These are phyloP conservation scores for Tetrahymena malaccensis DNA, from an alignment of 73 alveolate genomes.

Conservation along the genomic window DNA sequence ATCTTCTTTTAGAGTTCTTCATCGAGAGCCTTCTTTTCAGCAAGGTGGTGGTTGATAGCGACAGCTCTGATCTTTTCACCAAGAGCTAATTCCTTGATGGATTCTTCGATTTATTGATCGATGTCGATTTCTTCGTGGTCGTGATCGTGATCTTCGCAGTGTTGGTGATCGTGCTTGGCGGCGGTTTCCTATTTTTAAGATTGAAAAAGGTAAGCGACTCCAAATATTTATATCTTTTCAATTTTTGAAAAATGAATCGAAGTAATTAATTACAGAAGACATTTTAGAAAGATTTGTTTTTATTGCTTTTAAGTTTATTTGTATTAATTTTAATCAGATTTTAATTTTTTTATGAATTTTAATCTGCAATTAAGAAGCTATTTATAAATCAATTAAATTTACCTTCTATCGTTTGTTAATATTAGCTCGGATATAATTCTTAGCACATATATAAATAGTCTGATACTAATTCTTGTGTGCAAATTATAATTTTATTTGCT, in stretches of 20 bases:
- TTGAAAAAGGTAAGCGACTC: not conserved
- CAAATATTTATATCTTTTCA: not conserved
- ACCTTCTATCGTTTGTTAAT: not conserved
- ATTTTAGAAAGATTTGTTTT: not conserved
- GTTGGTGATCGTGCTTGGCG: not conserved
- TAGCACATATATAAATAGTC: not conserved
- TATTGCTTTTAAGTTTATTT: not conserved
- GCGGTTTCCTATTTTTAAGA: not conserved
- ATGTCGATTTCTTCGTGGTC: not conserved
- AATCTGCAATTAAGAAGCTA: not conserved
- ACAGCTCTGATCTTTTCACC: slow-evolving; percentile 34
- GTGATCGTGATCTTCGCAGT: not conserved
- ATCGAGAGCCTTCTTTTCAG: slow-evolving; percentile 12
- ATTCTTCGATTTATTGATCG: not conserved
- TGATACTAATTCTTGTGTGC: not conserved
- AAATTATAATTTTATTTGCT: not conserved
- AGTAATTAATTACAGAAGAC: not conserved
- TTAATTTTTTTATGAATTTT: not conserved
- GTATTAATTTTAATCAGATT: not conserved
- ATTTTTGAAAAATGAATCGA: not conserved
- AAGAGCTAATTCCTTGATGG: slow-evolving; percentile 20
- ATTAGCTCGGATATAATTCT: not conserved
- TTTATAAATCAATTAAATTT: not conserved
- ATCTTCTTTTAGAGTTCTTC: slow-evolving; percentile 19
- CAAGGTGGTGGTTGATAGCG: slow-evolving; percentile 16